A percentile compares a stretch with the other conserved stretches of the same genome.
These are phyloP conservation scores for Filobasidium floriforme DNA, from an alignment of 768 basidiomycete species.

Conservation along the genomic window DNA sequence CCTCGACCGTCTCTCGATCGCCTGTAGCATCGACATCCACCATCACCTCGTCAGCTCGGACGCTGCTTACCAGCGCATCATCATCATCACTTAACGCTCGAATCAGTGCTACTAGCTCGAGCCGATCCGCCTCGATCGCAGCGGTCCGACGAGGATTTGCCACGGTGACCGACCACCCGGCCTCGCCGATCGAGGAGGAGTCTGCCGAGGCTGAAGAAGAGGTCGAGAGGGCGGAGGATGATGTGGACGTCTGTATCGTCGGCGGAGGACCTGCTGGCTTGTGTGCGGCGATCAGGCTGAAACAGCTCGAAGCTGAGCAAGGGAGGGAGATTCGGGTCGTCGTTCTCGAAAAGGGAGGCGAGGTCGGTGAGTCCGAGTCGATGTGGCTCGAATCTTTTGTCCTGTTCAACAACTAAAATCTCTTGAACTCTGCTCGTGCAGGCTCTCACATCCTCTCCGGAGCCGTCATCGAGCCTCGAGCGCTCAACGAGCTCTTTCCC, in stretches of 20 bases:
- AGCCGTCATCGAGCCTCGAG: slow-evolving; percentile 85
- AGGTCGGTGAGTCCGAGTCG: slow-evolving; percentile 69
- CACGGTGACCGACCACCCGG: slow-evolving; percentile 6
- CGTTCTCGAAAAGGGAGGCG: slow-evolving; percentile 87
- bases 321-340: slow-evolving; percentile 74
- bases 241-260: slow-evolving; percentile 95
- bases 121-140: not conserved
- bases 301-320: slow-evolving; percentile 75
- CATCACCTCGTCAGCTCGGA: not conserved
- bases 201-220: slow-evolving; percentile 23
- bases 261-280: slow-evolving; percentile 93
- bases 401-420: no score
- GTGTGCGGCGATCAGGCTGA: slow-evolving; percentile 88
- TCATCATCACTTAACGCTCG: not conserved
- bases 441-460: slow-evolving; percentile 93
- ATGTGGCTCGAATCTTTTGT: no score
- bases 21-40: not conserved
- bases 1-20: not conserved
- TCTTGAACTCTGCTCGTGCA: slow-evolving; percentile 43
- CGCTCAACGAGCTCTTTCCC: slow-evolving; percentile 82
- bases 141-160: not conserved
- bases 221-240: slow-evolving; percentile 78
- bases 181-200: not conserved
- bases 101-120: not conserved
- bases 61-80: not conserved